Percentiles rank a stretch among this genome's conserved stretches.
Evolutionary conservation across 2,329 filamentous ascomycete species (phyloP).

Genomic region (Fusarium continuum): DNA sequence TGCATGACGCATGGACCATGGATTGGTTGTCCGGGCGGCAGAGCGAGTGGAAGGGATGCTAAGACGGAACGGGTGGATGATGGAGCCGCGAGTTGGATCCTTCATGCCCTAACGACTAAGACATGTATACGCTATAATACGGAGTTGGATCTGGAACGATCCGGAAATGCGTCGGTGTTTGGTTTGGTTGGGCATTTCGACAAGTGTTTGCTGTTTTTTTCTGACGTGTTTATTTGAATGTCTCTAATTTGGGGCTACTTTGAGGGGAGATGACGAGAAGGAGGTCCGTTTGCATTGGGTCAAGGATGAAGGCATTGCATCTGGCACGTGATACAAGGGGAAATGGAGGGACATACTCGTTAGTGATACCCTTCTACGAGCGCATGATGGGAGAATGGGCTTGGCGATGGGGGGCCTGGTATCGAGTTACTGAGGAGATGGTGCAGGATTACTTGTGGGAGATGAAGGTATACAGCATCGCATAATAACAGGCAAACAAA

Average conservation of each 20-base stretch:
- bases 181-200: slow-evolving; percentile 29
- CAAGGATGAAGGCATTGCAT: not conserved
- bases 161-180: slow-evolving; percentile 32
- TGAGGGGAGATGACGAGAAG: not conserved
- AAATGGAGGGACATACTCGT: not conserved
- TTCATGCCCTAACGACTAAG: slow-evolving; percentile 11
- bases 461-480: slow-evolving; percentile 16
- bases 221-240: slow-evolving; percentile 25
- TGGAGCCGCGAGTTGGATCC: slow-evolving; percentile 30
- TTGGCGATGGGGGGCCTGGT: slow-evolving; percentile 1
- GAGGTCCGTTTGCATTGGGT: not conserved
- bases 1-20: slow-evolving; percentile 28
- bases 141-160: slow-evolving; percentile 34
- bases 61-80: slow-evolving; percentile 9
- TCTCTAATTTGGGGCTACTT: slow-evolving; percentile 30
- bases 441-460: slow-evolving; percentile 5
- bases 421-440: not conserved
- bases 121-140: slow-evolving; percentile 19
- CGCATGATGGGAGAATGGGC: slow-evolving; percentile 17
- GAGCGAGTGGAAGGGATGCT: slow-evolving; percentile 1
- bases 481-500: slow-evolving; percentile 16
- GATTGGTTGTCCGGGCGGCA: slow-evolving; percentile 12
- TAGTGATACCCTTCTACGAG: slow-evolving; percentile 15
- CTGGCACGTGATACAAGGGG: not conserved
- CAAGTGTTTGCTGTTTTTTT: slow-evolving; percentile 25